These are phyloP conservation scores for Polytrichum formosum DNA, from an alignment of 225 moss, liverwort and hornwort species.

Conservation along the genomic window DNA sequence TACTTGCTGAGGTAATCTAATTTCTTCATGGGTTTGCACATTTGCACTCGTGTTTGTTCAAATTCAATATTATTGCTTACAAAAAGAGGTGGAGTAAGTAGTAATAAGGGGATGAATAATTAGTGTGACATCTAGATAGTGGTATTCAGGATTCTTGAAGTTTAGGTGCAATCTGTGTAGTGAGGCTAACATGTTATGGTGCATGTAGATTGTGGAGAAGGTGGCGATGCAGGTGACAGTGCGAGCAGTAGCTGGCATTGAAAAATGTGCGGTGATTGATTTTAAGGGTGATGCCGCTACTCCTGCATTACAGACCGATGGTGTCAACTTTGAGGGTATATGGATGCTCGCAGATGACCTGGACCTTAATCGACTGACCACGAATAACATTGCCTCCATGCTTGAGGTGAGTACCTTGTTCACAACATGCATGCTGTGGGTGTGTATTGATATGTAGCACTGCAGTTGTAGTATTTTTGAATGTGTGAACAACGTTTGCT, in stretches of 20 bases:
- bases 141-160: no score
- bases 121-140: no score
- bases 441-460: no score
- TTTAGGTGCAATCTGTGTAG: background rate
- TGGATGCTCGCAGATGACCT: constrained; percentile 82
- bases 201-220: constrained; percentile 83
- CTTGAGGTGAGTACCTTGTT: constrained; percentile 35
- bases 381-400: constrained; percentile 92
- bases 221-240: constrained; percentile 77
- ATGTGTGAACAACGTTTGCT: no score
- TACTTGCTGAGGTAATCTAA: constrained; percentile 75
- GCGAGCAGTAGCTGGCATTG: constrained; percentile 75
- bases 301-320: constrained; percentile 88
- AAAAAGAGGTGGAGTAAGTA: background rate
- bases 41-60: background rate
- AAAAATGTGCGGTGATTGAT: constrained; percentile 91
- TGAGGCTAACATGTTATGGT: background rate
- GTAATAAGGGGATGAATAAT: background rate
- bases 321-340: constrained; percentile 90
- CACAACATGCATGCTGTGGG: no score
- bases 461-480: no score
- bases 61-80: background rate
- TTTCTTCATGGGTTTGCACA: background rate
- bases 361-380: constrained; percentile 76
- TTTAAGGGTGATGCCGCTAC: constrained; percentile 62